phyloP scores from a whole-genome alignment of 2,329 filamentous ascomycete genomes.

The Bretziella fagacearum region DNA sequence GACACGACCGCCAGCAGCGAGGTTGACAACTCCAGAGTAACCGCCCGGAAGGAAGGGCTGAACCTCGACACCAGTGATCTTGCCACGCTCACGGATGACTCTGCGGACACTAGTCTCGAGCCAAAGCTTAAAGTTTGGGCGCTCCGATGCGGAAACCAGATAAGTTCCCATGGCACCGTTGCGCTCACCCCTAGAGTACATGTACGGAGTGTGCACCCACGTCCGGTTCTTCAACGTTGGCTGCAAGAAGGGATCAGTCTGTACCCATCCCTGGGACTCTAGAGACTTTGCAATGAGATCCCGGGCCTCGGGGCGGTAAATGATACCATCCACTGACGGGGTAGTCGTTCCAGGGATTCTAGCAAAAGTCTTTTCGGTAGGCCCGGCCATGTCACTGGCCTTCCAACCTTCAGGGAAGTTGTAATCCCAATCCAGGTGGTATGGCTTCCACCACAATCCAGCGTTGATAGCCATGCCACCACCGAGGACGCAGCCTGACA shows the following conservation, averaged over 20 bases:
- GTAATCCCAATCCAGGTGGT: conserved; percentile 49
- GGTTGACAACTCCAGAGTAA: conserved; percentile 40
- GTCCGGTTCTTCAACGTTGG: conserved; percentile 49
- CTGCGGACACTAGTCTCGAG: conserved; percentile 49
- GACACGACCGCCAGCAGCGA: conserved; percentile 47
- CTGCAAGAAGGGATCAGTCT: conserved; percentile 38
- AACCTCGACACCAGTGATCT: conserved; percentile 52
- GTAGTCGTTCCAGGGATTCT: conserved; percentile 53
- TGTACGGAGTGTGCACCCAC: conserved; percentile 47
- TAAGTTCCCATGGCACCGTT: conserved; percentile 57
- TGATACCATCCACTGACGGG: conserved; percentile 48
- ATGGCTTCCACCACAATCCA: conserved; percentile 50
- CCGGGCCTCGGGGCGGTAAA: conserved; percentile 52
- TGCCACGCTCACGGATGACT: conserved; percentile 44
- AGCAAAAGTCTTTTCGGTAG: conserved; percentile 45
- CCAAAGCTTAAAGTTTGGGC: conserved; percentile 50
- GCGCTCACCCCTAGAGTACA: conserved; percentile 49
- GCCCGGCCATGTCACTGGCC: conserved; percentile 39
- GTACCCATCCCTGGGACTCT: conserved; percentile 40
- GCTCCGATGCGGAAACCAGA: conserved; percentile 40
- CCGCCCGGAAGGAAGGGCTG: conserved; percentile 35
- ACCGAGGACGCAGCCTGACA: conserved; percentile 55
- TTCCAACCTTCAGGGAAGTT: conserved; percentile 61
- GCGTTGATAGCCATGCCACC: conserved; percentile 52
- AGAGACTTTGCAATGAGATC: conserved; percentile 44